These are phyloP conservation scores for Coniosporium tulheliwenetii DNA, from an alignment of 2,329 filamentous ascomycete species.

Conservation along the genomic window DNA sequence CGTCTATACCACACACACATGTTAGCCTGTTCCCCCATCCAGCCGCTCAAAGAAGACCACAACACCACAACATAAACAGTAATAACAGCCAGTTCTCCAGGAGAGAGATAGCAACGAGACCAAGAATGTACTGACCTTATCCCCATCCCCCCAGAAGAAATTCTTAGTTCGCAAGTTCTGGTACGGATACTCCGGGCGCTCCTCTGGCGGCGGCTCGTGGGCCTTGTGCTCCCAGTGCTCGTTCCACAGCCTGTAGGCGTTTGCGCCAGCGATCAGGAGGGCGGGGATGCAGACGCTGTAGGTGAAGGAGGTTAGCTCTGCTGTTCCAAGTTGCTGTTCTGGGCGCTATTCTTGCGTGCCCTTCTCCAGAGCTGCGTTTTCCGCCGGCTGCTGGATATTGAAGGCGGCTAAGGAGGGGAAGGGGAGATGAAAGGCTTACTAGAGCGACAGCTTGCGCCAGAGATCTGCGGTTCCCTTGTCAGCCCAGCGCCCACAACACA, in stretches of 20 bases:
- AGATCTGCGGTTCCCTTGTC: constrained; percentile 44
- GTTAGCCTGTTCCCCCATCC: constrained; percentile 1
- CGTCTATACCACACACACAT: constrained; percentile 18
- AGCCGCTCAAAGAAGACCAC: not conserved
- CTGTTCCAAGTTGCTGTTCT: too few relatives aligned
- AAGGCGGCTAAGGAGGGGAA: not conserved
- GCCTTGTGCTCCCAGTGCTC: constrained; percentile 95
- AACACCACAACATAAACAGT: not conserved
- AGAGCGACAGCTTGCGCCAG: constrained; percentile 92
- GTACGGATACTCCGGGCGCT: constrained; percentile 87
- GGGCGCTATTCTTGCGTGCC: too few relatives aligned
- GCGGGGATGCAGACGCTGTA: constrained; percentile 58
- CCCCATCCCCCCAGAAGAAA: constrained; percentile 86
- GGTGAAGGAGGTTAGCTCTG: not conserved
- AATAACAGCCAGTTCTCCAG: not conserved
- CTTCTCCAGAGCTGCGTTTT: too few relatives aligned
- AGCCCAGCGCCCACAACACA: not conserved
- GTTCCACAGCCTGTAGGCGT: constrained; percentile 82
- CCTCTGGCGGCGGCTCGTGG: constrained; percentile 75
- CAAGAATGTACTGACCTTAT: constrained; percentile 51
- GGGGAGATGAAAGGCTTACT: constrained; percentile 44
- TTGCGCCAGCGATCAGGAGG: constrained; percentile 56
- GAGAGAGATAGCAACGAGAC: not conserved
- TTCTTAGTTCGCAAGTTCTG: constrained; percentile 97
- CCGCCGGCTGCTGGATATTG: too few relatives aligned